Evolutionary conservation across 257 asterid genomes (phyloP).

Genomic region (Ophiorrhiza pumila): DNA sequence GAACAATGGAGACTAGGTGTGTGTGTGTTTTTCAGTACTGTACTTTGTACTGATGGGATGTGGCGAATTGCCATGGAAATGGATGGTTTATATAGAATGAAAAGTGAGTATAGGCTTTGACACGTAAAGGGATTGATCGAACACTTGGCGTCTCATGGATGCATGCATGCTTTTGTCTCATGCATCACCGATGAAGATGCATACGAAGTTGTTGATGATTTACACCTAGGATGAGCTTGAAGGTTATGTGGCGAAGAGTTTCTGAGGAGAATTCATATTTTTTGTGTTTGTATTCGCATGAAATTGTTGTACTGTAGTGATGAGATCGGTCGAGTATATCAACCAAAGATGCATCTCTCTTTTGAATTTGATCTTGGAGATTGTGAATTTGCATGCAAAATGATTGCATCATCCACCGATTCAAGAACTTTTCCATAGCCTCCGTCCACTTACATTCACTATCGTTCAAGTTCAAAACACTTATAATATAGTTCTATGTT

Average conservation of each 20-base stretch:
- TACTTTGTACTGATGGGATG: conserved; percentile 21
- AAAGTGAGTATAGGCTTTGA: conserved; percentile 20
- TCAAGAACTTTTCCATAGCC: too few relatives aligned
- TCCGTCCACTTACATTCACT: too few relatives aligned
- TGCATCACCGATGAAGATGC: conserved; percentile 17
- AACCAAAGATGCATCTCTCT: neutral
- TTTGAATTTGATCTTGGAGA: neutral
- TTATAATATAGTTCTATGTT: too few relatives aligned
- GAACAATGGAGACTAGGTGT: too few relatives aligned
- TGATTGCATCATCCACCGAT: neutral
- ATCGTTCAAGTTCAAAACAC: too few relatives aligned
- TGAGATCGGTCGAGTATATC: neutral
- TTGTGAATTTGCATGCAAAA: too few relatives aligned
- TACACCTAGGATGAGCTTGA: conserved; percentile 12
- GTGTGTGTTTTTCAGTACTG: neutral
- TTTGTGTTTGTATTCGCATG: conserved; percentile 20
- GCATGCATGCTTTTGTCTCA: neutral
- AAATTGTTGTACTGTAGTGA: neutral
- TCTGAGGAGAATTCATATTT: neutral
- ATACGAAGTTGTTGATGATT: neutral
- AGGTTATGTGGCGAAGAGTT: conserved; percentile 15
- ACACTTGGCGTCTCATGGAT: conserved; percentile 34
- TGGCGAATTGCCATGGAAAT: conserved; percentile 14
- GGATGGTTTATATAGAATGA: conserved; percentile 26
- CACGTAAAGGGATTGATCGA: conserved; percentile 40